Base-by-base conservation (phyloP, 345 rosid genomes). In the Eucalyptus marginata region DNA sequence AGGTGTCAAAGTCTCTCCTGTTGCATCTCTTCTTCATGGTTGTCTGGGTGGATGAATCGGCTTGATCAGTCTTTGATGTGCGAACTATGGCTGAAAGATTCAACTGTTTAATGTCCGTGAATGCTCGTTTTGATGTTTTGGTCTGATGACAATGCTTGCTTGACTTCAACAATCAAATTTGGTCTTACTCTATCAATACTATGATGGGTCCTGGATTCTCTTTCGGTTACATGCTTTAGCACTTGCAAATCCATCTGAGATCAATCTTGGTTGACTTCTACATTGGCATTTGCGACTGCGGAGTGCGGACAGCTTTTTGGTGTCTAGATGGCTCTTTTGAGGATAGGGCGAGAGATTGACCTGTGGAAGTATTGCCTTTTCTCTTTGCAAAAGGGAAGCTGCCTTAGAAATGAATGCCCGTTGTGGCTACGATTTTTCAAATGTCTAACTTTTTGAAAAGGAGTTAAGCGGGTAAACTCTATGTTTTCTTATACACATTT, bases 391-490 rank as follows among this genome's bases (percentile, higher is more conserved):
- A 49, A 50, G 83, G 50, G 25, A 59, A 50, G 91, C 90, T 58
- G 88, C 91, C 89, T 89, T 91, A 90, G 87, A 90, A 90, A 87
- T 88, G 89, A 86, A 87, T 91, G 89, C 87, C 88, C 86, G 49
- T 90, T 90, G 91, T 91, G 90, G 89, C 91, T 91, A 88, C 88
- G 88, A 56, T 90, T 89, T 92, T 91, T 89, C 90, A 83, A 85
- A 79, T 90, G 87, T 90, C 91, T 86, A 90, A 79, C 89, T 93
- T 90, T 83, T 91, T 91, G 90, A 89, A 87, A 90, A 88, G 92
- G 90, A 91, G 92, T 90, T 47, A 90, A 90, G 87, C 93, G 91
- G 95, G 96, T 94, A 93, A 93, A 64, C 31, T 86, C 89, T 89
- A 90, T 40, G n/a, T 49, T 54, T 76, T 84, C 54, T 88, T 20